Evolutionary conservation across 495 filamentous ascomycete genomes (phyloP), one percentile per base, ranked within the genome.

Genomic region (Rostrohypoxylon terebratum): DNA sequence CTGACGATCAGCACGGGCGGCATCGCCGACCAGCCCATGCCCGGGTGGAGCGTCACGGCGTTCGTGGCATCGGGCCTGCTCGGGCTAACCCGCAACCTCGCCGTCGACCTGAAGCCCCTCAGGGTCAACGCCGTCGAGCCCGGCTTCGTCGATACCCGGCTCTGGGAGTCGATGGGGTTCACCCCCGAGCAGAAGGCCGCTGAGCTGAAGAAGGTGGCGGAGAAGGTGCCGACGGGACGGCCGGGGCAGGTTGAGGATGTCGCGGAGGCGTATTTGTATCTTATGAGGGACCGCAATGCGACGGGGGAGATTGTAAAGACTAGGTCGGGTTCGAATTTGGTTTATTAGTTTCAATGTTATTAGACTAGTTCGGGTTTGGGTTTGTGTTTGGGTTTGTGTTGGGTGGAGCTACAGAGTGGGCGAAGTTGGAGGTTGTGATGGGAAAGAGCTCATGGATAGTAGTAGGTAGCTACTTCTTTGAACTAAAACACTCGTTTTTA

Each of bases 251-350:
- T 85, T 10, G 85, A 86, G 73, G 89, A 91, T 77, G 82, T 88
- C 3, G 90, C 87, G 0, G 88, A 92, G 82, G 83, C 86, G 36
- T 92, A 91, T 81, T 42, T 91, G 45, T 91, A 87, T 76, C 77
- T 86, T 7, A 87, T 92, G 88, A 87, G 85, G 75, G 89, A 92
- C 48, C 21, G 62, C 11, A 77, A 77, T 60, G 70, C 73, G 51
- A 77, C 75, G 23, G 75, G 75, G 4, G 75, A 77, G 65, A 34
- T 68, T 18, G 67, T 77, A 25, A 65, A 71, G 62, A 77, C 75
- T 8, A 54, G 73, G 34, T 44, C 69, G 7, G 75, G 75, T 3
- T 48, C 36, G 2, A 59, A 75, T 70, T 59, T 77, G 51, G 42
- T 73, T 33, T 77, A 45, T 40, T n/a, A n/a, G n/a, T n/a, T n/a